phyloP scores from a whole-genome alignment of 2,329 filamentous ascomycete species.

The Xylaria sp. region DNA sequence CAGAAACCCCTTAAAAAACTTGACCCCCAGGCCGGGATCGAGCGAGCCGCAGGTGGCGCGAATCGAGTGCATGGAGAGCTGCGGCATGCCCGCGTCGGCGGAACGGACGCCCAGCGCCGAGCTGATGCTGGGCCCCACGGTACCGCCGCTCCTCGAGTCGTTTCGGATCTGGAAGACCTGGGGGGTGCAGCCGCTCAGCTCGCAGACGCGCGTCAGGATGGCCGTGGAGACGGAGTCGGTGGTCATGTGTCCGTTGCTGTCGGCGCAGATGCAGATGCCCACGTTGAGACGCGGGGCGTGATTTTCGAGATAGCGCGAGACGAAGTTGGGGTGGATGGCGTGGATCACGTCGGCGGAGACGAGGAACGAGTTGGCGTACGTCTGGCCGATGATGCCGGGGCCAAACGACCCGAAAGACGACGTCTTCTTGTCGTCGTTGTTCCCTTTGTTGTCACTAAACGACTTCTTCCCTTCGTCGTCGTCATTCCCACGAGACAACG shows the following conservation, averaged over 20 bases:
- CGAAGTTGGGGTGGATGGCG: conserved; percentile 94
- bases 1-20: conserved; percentile 89
- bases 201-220: conserved; percentile 80
- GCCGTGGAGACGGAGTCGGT: conserved; percentile 88
- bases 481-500: conserved; percentile 51
- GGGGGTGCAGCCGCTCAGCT: conserved; percentile 74
- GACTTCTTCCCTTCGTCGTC: conserved; percentile 52
- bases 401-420: conserved; percentile 53
- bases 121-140: conserved; percentile 91
- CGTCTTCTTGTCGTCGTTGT: too few relatives aligned
- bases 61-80: conserved; percentile 94
- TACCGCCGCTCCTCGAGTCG: conserved; percentile 87
- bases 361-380: conserved; percentile 91
- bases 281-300: conserved; percentile 91
- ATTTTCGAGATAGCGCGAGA: conserved; percentile 81
- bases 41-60: conserved; percentile 85
- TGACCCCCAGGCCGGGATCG: conserved; percentile 88
- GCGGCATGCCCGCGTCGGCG: conserved; percentile 88
- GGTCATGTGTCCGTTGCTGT: conserved; percentile 95
- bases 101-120: conserved; percentile 82
- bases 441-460: too few relatives aligned
- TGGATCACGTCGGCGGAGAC: conserved; percentile 94
- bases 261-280: conserved; percentile 80
- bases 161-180: conserved; percentile 97
- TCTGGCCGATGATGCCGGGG: conserved; percentile 76